Conservation (phyloP, 768 basidiomycete genomes). For the Phanerodontia chrysosporium region DNA sequence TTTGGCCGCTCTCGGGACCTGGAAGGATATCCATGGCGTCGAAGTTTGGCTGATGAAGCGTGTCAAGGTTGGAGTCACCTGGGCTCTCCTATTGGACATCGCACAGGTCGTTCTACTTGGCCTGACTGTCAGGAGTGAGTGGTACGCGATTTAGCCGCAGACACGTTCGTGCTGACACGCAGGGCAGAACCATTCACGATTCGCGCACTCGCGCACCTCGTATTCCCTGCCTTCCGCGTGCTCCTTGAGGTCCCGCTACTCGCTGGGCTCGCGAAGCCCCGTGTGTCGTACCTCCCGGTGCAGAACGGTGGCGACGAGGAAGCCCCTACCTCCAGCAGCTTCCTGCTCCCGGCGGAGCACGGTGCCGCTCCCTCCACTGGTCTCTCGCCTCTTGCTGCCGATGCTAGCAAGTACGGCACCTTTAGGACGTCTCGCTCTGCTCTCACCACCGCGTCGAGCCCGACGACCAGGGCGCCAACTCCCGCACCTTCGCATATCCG, state of each 20-base stretch:
- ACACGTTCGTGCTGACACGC: conserved; percentile 13
- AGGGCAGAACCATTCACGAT: conserved; percentile 27
- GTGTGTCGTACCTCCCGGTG: conserved; percentile 56
- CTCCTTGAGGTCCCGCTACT: conserved; percentile 59
- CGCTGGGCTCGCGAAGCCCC: conserved; percentile 57
- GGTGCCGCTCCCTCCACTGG: conserved; percentile 45
- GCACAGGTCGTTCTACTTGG: conserved; percentile 46
- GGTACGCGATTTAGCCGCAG: neutral
- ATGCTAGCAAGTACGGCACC: conserved; percentile 69
- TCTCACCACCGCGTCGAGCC: conserved; percentile 43
- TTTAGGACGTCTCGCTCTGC: conserved; percentile 53
- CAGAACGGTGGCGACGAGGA: conserved; percentile 33
- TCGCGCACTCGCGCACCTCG: conserved; percentile 41
- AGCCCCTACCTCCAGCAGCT: conserved; percentile 43
- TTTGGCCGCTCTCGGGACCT: conserved; percentile 70
- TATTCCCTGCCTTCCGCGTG: conserved; percentile 62
- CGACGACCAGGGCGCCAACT: conserved; percentile 43
- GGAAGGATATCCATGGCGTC: conserved; percentile 72
- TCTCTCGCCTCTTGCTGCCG: conserved; percentile 41
- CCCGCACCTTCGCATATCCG: conserved; percentile 36
- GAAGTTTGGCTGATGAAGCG: conserved; percentile 62
- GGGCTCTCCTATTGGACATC: conserved; percentile 57
- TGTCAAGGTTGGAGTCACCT: conserved; percentile 49
- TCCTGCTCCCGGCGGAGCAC: conserved; percentile 50
- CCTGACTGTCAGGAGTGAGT: conserved; percentile 14